Conservation (phyloP, 371 early-diverging fungal species). For the Funneliformis caledonium region DNA sequence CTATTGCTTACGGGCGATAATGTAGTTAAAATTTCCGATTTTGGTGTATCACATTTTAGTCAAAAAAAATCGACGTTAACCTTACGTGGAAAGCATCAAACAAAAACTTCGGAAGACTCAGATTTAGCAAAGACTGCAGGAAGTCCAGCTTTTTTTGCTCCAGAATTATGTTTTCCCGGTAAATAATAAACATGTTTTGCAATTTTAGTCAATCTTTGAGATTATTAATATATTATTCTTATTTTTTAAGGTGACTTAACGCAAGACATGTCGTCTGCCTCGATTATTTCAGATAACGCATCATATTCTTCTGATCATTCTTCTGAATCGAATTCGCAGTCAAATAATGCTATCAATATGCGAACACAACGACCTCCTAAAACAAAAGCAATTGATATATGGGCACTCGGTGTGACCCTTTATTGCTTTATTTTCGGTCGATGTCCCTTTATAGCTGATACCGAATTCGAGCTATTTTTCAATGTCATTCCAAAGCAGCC, state of each 20-base stretch:
- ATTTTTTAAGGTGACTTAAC: slow-evolving; percentile 29
- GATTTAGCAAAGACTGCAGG: slow-evolving; percentile 96
- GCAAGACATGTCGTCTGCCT: slow-evolving; percentile 42
- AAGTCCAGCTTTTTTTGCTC: slow-evolving; percentile 97
- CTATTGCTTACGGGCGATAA: slow-evolving; percentile 72
- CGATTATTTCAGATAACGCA: slow-evolving; percentile 41
- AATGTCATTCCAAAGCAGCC: slow-evolving; percentile 82
- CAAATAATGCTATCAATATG: background rate
- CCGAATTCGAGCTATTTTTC: slow-evolving; percentile 91
- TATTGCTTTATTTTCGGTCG: slow-evolving; percentile 96
- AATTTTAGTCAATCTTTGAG: background rate
- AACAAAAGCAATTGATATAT: slow-evolving; percentile 94
- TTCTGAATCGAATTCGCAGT: slow-evolving; percentile 26
- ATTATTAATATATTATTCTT: background rate
- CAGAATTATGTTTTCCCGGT: slow-evolving; percentile 87
- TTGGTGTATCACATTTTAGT: slow-evolving; percentile 89
- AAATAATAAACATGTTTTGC: slow-evolving; percentile 46
- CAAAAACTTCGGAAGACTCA: slow-evolving; percentile 56
- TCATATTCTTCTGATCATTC: no score
- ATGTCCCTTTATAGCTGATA: slow-evolving; percentile 97
- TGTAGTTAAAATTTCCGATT: slow-evolving; percentile 92
- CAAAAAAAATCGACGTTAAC: slow-evolving; percentile 41
- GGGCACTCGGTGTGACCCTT: slow-evolving; percentile 99
- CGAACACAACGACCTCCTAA: slow-evolving; percentile 57
- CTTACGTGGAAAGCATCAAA: slow-evolving; percentile 45